Evolutionary conservation across 495 filamentous ascomycete species (phyloP).

Genomic region (Penicillium riverlandense): DNA sequence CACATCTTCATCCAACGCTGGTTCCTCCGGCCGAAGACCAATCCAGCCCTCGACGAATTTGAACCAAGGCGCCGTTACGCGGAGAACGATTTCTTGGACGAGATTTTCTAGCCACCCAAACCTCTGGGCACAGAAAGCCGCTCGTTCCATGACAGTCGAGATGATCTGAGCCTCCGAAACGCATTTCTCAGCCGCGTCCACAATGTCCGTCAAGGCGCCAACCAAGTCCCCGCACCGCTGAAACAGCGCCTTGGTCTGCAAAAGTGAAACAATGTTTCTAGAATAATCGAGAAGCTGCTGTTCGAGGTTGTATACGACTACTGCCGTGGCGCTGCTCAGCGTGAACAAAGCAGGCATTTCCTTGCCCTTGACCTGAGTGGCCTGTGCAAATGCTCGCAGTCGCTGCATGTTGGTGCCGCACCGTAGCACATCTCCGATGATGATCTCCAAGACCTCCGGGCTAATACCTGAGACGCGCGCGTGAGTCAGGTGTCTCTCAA

Average conservation of each 20-base stretch:
- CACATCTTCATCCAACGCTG: slow-evolving; percentile 32
- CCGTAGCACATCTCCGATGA: slow-evolving; percentile 54
- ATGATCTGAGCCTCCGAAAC: slow-evolving; percentile 62
- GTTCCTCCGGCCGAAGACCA: slow-evolving; percentile 54
- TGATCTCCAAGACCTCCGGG: slow-evolving; percentile 41
- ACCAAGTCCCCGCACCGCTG: slow-evolving; percentile 56
- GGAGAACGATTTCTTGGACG: slow-evolving; percentile 58
- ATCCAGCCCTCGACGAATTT: slow-evolving; percentile 70
- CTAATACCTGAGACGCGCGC: slow-evolving; percentile 67
- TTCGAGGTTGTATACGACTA: slow-evolving; percentile 33
- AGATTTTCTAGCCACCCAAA: slow-evolving; percentile 53
- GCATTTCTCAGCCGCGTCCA: slow-evolving; percentile 43
- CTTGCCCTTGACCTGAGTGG: slow-evolving; percentile 15
- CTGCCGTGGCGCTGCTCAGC: slow-evolving; percentile 25
- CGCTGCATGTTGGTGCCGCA: slow-evolving; percentile 61
- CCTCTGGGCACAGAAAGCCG: slow-evolving; percentile 56
- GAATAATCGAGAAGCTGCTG: slow-evolving; percentile 22
- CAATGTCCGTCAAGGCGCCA: slow-evolving; percentile 51
- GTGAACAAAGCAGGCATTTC: slow-evolving; percentile 28
- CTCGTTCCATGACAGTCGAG: slow-evolving; percentile 56
- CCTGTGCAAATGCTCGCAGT: slow-evolving; percentile 51
- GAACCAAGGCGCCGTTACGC: slow-evolving; percentile 61
- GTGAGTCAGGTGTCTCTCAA: slow-evolving; percentile 46
- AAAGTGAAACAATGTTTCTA: slow-evolving; percentile 22
- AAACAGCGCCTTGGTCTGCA: slow-evolving; percentile 67